Evolutionary conservation across 2,329 filamentous ascomycete species (phyloP).

Genomic region (Colletotrichum shisoi): DNA sequence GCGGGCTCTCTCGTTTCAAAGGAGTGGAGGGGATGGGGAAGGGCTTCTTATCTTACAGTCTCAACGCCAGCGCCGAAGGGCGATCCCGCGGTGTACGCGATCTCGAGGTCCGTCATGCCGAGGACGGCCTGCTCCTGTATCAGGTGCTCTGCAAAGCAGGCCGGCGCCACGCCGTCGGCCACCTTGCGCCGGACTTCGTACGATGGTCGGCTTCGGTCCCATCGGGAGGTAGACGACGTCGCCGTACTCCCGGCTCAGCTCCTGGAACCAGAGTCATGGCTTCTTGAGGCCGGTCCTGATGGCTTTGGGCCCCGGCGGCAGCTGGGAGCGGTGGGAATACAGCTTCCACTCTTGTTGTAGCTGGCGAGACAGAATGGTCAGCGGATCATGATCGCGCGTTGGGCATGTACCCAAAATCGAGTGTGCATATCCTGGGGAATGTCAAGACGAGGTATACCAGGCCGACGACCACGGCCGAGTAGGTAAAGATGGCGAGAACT

Average conservation of each 20-base stretch:
- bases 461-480: slow-evolving; percentile 38
- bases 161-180: slow-evolving; percentile 45
- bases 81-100: slow-evolving; percentile 55
- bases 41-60: slow-evolving; percentile 46
- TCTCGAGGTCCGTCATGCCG: slow-evolving; percentile 54
- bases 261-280: slow-evolving; percentile 55
- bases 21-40: neutral
- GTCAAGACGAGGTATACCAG: slow-evolving; percentile 44
- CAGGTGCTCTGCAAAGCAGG: slow-evolving; percentile 56
- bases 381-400: neutral
- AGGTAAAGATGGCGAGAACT: slow-evolving; percentile 35
- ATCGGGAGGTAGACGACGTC: slow-evolving; percentile 55
- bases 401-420: neutral
- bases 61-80: slow-evolving; percentile 57
- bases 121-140: slow-evolving; percentile 51
- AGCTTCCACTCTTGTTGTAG: slow-evolving; percentile 51
- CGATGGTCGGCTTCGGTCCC: slow-evolving; percentile 53
- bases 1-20: neutral
- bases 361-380: slow-evolving; percentile 40
- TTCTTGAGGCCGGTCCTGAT: slow-evolving; percentile 51
- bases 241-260: slow-evolving; percentile 50
- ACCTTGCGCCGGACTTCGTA: slow-evolving; percentile 52
- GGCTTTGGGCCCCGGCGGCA: slow-evolving; percentile 51
- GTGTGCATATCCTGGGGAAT: slow-evolving; percentile 43
- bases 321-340: slow-evolving; percentile 50